Conservation (phyloP, 129 eudicot genomes). For the Helichrysum umbraculigerum region DNA sequence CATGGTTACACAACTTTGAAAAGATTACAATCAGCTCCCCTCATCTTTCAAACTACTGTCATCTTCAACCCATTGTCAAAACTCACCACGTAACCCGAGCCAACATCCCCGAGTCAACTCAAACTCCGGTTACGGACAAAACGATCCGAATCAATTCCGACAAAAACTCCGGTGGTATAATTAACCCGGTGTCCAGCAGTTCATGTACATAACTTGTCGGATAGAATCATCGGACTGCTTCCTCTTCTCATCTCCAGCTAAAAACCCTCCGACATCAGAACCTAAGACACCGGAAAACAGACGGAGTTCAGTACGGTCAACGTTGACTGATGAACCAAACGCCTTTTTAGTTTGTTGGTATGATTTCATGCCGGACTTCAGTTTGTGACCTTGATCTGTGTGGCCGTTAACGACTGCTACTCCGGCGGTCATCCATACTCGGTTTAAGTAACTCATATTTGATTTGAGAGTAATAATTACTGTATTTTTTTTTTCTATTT, state of each 20-base stretch:
- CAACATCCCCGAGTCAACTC: not conserved
- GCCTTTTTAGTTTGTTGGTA: constrained; percentile 37
- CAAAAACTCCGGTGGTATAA: not conserved
- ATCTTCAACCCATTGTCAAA: not conserved
- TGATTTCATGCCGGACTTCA: constrained; percentile 39
- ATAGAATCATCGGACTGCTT: constrained; percentile 48
- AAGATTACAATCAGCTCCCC: not conserved
- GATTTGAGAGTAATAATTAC: not conserved
- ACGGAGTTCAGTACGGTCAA: constrained; percentile 43
- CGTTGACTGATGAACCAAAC: constrained; percentile 31
- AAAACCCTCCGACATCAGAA: constrained; percentile 36
- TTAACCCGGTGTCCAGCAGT: constrained; percentile 54
- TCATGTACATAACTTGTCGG: constrained; percentile 50
- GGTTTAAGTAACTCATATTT: constrained; percentile 44
- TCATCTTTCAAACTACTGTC: not conserved
- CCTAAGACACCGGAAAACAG: constrained; percentile 36
- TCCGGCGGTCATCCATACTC: constrained; percentile 46
- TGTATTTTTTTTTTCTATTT: too few species aligned
- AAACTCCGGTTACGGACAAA: not conserved
- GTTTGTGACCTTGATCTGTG: constrained; percentile 48
- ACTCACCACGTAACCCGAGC: not conserved
- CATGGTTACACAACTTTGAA: not conserved
- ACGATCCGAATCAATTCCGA: not conserved
- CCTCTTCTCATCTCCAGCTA: constrained; percentile 30
- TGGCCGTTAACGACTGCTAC: constrained; percentile 38